Base-by-base conservation (phyloP, 345 rosid species). In the Hibiscus mutabilis region DNA sequence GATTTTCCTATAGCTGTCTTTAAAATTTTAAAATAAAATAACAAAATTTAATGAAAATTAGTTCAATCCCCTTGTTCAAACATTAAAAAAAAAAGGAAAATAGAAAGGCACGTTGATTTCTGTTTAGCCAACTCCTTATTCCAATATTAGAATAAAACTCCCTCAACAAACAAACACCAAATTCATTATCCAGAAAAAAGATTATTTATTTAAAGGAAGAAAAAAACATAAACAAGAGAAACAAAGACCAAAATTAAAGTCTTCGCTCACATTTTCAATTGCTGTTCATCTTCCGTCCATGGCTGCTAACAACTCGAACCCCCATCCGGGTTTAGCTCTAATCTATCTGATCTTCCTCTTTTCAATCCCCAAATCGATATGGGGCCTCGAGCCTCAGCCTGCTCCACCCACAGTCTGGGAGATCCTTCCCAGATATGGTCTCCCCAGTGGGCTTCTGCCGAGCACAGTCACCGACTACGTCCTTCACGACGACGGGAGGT, bases 381-480 rank as follows among this genome's bases (percentile, higher is more conserved):
- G 56, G 61, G 77, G 66, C 66, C 73, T 79, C 62, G 84, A 71
- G 68, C 63, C 82, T 35, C 71, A 75, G 67, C 76, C 59, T 2
- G 25, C 80, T 24, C 58, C 83, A 24, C 74, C 80, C 5, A 70
- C 88, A 10, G 96, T 92, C 37, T 87, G 84, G 82, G 97, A 94
- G 2, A 76, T 90, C 85, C 91, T 94, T 64, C 91, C 96, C n/a
- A 75, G 85, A 69, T 92, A 69, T 86, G 96, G 99, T 67, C 97
- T 94, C 79, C 99, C 99, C 2, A 65, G 84, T 55, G 99, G 99
- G 0, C 86, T 94, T 15, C 72, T 94, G 5, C 99, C 99, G 0
- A 66, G 68, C 60, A 47, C 91, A 51, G 97, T 92, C 75, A 70
- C 67, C 16, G 73, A 68, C 68, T 95, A 88, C 85, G 68, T 81